These are phyloP conservation scores for Lolium perenne DNA, from an alignment of 176 grass and related monocot species.

Conservation along the genomic window DNA sequence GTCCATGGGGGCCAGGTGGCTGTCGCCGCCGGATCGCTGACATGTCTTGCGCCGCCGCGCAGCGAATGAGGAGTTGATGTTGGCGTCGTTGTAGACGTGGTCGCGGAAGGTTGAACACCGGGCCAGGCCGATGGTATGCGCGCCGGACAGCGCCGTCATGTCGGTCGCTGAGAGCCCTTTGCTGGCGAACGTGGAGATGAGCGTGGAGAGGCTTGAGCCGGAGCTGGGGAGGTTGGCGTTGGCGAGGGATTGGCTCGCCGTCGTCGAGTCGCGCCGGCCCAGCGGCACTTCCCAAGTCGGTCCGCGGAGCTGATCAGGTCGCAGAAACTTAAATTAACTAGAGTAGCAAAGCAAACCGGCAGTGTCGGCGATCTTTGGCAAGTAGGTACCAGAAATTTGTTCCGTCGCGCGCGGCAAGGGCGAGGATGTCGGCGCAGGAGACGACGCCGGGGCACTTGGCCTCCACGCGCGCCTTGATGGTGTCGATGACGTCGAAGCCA, in stretches of 20 bases:
- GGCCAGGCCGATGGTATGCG: constrained; percentile 64
- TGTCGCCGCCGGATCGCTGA: constrained; percentile 29
- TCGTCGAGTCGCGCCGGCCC: constrained; percentile 57
- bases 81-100: too few relatives aligned
- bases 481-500: constrained; percentile 62
- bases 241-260: constrained; percentile 41
- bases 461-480: constrained; percentile 53
- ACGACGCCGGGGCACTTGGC: constrained; percentile 68
- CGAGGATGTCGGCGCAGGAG: constrained; percentile 80
- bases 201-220: constrained; percentile 45
- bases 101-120: constrained; percentile 38
- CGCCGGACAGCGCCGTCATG: constrained; percentile 72
- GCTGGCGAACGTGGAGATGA: constrained; percentile 45
- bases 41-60: too few relatives aligned
- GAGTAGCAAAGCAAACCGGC: too few relatives aligned
- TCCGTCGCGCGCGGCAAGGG: constrained; percentile 15
- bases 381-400: constrained; percentile 37
- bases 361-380: too few relatives aligned
- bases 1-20: constrained; percentile 46
- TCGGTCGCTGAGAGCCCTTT: constrained; percentile 53
- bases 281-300: constrained; percentile 63
- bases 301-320: constrained; percentile 37
- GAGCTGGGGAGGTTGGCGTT: constrained; percentile 64
- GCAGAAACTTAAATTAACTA: too few relatives aligned
- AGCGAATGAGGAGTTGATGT: too few relatives aligned